Conservation (phyloP, 345 rosid genomes). For the Eucalyptus decipiens region DNA sequence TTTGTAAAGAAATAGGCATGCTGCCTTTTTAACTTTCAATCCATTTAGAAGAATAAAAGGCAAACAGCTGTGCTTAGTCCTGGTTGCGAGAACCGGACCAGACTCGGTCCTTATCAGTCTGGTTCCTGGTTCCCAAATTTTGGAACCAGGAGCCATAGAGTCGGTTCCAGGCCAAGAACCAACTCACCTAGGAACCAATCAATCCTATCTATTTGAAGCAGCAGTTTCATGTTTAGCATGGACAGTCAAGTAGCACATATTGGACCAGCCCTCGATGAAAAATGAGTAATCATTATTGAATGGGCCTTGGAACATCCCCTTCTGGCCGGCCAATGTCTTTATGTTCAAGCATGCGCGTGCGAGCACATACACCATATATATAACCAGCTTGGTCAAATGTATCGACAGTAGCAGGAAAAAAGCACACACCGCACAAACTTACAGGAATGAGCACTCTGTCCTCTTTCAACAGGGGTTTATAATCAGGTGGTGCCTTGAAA, state of each 20-base stretch:
- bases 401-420: not conserved
- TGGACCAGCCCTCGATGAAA: not conserved
- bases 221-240: not conserved
- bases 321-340: not conserved
- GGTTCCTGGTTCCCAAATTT: not conserved
- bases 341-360: not conserved
- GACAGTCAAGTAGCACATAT: not conserved
- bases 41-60: not conserved
- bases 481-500: constrained; percentile 76
- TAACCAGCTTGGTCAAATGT: not conserved
- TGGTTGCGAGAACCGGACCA: not conserved
- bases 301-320: not conserved
- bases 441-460: constrained; percentile 74
- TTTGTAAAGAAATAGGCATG: not conserved
- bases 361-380: not conserved
- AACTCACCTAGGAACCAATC: not conserved
- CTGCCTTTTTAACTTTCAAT: not conserved
- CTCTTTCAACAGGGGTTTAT: constrained; percentile 76
- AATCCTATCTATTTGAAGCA: not conserved
- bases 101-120: not conserved
- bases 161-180: not conserved
- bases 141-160: not conserved
- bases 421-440: constrained; percentile 10
- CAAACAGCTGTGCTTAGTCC: not conserved
- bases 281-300: not conserved